Base-by-base conservation (phyloP, 2,329 filamentous ascomycete species). In the Pseudogymnoascus sp. region DNA sequence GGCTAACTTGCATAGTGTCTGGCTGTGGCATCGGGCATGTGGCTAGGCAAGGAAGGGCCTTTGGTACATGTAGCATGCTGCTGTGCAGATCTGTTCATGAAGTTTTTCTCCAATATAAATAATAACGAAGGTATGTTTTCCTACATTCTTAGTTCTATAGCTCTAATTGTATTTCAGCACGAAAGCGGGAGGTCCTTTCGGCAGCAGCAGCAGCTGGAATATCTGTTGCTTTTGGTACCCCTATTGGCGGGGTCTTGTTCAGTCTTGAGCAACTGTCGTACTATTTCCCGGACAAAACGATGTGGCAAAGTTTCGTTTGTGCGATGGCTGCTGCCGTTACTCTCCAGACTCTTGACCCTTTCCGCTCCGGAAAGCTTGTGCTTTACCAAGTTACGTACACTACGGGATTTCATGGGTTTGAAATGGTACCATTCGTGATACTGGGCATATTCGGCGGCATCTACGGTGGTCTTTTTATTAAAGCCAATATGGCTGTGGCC, bases 261-360 rank as follows among this genome's bases (percentile, higher is more conserved):
- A 95, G 91, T 75, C 83, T 97, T n/a, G 93, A 96, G 83, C 91
- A 96, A 82, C 80, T 97, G 2, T 96, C 92, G 0, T 97, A 97
- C 74, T 97, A 97, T 75, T 97, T 97, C 69, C 93, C 94, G 0
- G 93, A 97, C 76, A 97, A 97, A 76, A 97, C 94, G 8, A 97
- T 99, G 94, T 99, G 94, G 94, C 94, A 97, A 74, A 96, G 92
- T 70, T 99, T 99, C 72, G 94, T 99, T 41, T 97, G 94, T 70
- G 94, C 94, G 72, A 97, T 97, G 92, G 91, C 96, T n/a, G 94
- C 92, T 14, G 93, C 94, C 16, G 91, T 97, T 38, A 91, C 92
- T 12, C 80, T 99, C 4, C 93, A 97, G 74, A 91, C 91, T 4
- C 84, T 96, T 65, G 94, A 99, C 72, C 94, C 94, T 4, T 97